Conservation (phyloP, 2,329 filamentous ascomycete species). For the Plenodomus tracheiphilus region DNA sequence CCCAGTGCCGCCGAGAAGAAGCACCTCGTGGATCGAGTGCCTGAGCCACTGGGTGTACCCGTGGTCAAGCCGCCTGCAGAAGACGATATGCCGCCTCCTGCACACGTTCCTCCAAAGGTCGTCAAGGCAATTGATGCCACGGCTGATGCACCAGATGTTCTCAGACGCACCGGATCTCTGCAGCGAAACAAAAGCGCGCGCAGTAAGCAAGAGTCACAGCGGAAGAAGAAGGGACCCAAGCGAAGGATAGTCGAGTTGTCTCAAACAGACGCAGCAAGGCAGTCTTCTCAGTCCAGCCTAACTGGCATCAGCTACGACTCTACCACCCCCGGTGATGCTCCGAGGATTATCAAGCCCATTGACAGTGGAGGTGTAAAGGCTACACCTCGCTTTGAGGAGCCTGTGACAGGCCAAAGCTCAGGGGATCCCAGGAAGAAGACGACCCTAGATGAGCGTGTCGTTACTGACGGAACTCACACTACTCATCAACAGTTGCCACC, state of each 20-base stretch:
- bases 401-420: constrained; percentile 18
- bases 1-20: constrained; percentile 86
- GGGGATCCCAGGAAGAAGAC: constrained; percentile 39
- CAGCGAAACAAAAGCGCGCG: constrained; percentile 42
- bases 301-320: constrained; percentile 35
- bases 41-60: constrained; percentile 74
- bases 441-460: constrained; percentile 21
- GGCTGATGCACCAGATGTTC: constrained; percentile 17
- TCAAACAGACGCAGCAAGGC: constrained; percentile 47
- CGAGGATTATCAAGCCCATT: constrained; percentile 18
- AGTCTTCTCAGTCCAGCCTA: constrained; percentile 28
- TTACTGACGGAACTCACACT: constrained; percentile 24
- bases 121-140: constrained; percentile 30
- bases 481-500: constrained; percentile 35
- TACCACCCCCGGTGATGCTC: constrained; percentile 21
- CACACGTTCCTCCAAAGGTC: constrained; percentile 62
- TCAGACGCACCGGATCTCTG: constrained; percentile 31
- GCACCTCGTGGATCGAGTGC: constrained; percentile 78
- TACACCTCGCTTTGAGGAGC: constrained; percentile 34
- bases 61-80: constrained; percentile 71
- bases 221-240: constrained; percentile 61
- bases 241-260: constrained; percentile 63
- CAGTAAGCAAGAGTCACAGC: constrained; percentile 53
- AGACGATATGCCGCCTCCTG: constrained; percentile 61
- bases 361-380: constrained; percentile 14